Percentiles rank a stretch among this genome's conserved stretches.
These are phyloP conservation scores for Aspergillus brasiliensis DNA, from an alignment of 2,329 filamentous ascomycete species.

Conservation along the genomic window DNA sequence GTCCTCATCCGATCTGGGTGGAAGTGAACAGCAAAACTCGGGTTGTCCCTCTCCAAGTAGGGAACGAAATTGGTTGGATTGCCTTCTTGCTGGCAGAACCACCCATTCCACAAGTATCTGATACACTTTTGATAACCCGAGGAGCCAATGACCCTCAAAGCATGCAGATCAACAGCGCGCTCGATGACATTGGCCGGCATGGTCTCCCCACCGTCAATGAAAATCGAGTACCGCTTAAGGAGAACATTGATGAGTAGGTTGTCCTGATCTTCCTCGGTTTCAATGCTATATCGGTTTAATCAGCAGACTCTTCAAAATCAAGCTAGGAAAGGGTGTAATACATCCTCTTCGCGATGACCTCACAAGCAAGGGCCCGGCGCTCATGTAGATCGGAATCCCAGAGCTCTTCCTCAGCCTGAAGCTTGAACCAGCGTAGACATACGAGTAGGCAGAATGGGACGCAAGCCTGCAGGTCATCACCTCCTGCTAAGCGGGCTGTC, in stretches of 20 bases:
- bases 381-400: conserved; percentile 89
- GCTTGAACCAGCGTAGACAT: conserved; percentile 73
- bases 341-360: conserved; percentile 83
- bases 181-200: conserved; percentile 85
- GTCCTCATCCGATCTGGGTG: conserved; percentile 94
- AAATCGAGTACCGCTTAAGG: conserved; percentile 83
- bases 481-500: conserved; percentile 80
- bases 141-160: conserved; percentile 82
- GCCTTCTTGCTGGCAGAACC: conserved; percentile 93
- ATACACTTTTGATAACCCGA: conserved; percentile 97
- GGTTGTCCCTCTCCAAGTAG: conserved; percentile 80
- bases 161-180: conserved; percentile 89
- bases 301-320: neutral
- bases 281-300: conserved; percentile 63
- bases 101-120: conserved; percentile 87
- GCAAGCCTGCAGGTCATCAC: conserved; percentile 71
- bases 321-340: conserved; percentile 24
- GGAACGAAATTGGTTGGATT: conserved; percentile 88
- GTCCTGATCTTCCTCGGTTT: conserved; percentile 74
- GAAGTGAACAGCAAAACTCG: conserved; percentile 76
- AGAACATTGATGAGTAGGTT: conserved; percentile 81
- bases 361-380: conserved; percentile 78
- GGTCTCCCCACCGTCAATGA: conserved; percentile 71
- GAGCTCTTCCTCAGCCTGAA: conserved; percentile 76
- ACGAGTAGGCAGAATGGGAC: conserved; percentile 84